Conservation (phyloP, 2,329 filamentous ascomycete species). For the Xylaria sp. region DNA sequence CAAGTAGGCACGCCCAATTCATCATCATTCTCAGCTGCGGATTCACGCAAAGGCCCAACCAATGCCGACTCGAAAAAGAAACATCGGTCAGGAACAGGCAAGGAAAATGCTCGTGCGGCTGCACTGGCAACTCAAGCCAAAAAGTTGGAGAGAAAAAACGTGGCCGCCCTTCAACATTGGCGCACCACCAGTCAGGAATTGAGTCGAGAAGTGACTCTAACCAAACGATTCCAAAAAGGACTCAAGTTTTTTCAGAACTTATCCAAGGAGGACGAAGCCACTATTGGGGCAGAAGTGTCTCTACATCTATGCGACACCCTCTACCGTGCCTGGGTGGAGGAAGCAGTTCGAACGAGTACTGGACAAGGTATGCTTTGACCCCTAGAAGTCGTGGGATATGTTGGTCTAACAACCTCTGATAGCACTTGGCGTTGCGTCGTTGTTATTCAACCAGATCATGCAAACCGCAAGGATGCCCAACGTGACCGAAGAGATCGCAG, state of each 20-base stretch:
- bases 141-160: slow-evolving; percentile 30
- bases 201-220: slow-evolving; percentile 39
- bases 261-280: slow-evolving; percentile 29
- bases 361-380: slow-evolving; percentile 15
- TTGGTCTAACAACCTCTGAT: background rate
- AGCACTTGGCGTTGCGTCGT: slow-evolving; percentile 16
- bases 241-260: slow-evolving; percentile 43
- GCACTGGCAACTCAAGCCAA: slow-evolving; percentile 34
- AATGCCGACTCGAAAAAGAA: slow-evolving; percentile 4
- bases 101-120: slow-evolving; percentile 35
- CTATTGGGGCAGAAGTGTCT: slow-evolving; percentile 33
- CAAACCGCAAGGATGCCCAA: slow-evolving; percentile 12
- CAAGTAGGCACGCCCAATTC: slow-evolving; percentile 5
- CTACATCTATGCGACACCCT: slow-evolving; percentile 36
- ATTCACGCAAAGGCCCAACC: background rate
- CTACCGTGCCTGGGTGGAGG: slow-evolving; percentile 14
- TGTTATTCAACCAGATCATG: slow-evolving; percentile 21
- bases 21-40: slow-evolving; percentile 6
- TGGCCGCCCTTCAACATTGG: slow-evolving; percentile 40
- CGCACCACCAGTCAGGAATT: slow-evolving; percentile 40
- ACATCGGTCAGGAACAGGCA: slow-evolving; percentile 23
- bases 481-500: slow-evolving; percentile 14
- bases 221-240: slow-evolving; percentile 44
- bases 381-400: background rate
- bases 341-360: background rate